A percentile compares a stretch with the other conserved stretches of the same genome.
These are phyloP conservation scores for Amylocarpus encephaloides DNA, from an alignment of 2,329 filamentous ascomycete species.

Conservation along the genomic window DNA sequence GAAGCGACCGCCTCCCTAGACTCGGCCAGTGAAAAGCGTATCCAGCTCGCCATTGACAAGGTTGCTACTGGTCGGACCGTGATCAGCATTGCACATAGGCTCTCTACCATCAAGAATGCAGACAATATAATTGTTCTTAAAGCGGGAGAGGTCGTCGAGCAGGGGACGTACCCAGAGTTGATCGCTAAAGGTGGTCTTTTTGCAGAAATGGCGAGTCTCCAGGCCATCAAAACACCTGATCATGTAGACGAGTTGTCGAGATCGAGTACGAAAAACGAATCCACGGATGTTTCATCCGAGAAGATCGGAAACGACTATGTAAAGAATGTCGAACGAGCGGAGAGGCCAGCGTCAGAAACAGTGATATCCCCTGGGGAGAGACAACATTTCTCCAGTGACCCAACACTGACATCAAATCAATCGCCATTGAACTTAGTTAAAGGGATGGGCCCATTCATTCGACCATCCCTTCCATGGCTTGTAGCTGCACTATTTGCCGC, in stretches of 20 bases:
- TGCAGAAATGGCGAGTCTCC: conserved; percentile 4
- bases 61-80: conserved; percentile 52
- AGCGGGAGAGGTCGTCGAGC: conserved; percentile 64
- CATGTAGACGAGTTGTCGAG: background rate
- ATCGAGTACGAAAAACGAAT: background rate
- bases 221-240: background rate
- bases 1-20: conserved; percentile 51
- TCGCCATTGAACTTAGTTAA: background rate
- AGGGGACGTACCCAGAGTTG: conserved; percentile 73
- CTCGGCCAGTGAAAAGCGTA: conserved; percentile 41
- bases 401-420: background rate
- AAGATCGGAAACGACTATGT: background rate
- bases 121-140: conserved; percentile 74
- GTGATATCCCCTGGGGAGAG: background rate
- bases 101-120: conserved; percentile 69
- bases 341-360: background rate
- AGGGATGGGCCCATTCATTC: background rate
- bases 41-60: conserved; percentile 47
- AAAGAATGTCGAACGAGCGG: background rate
- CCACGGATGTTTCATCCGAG: background rate
- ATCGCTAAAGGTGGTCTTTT: conserved; percentile 62
- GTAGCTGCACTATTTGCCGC: conserved; percentile 38
- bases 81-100: conserved; percentile 56
- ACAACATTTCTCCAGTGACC: background rate
- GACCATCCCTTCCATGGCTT: conserved; percentile 13